Evolutionary conservation across 2,329 filamentous ascomycete species (phyloP).

Genomic region (Aspergillus brasiliensis): DNA sequence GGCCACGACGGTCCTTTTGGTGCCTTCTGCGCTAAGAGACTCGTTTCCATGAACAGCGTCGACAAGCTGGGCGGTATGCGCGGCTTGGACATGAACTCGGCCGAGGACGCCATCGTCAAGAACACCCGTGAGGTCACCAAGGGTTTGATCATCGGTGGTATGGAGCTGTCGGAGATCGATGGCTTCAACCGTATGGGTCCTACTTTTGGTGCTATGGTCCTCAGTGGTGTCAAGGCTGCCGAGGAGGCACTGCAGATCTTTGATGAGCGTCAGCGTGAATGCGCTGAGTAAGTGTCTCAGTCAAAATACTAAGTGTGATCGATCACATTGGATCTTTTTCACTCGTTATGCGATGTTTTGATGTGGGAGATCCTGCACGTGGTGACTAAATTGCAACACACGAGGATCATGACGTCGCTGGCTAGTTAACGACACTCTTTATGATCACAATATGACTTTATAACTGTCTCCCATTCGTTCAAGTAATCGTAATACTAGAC

Average conservation of each 20-base stretch:
- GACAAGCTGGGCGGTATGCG: conserved; percentile 89
- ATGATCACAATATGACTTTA: background rate
- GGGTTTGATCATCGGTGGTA: conserved; percentile 88
- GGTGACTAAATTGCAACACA: background rate
- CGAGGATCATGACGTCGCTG: background rate
- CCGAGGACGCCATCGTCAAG: conserved; percentile 93
- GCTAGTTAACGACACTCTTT: background rate
- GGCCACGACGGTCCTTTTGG: conserved; percentile 91
- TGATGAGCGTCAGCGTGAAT: conserved; percentile 75
- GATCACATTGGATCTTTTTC: background rate
- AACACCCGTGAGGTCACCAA: conserved; percentile 84
- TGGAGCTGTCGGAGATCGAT: conserved; percentile 90
- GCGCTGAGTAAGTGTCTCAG: conserved; percentile 50
- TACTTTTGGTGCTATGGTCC: conserved; percentile 86
- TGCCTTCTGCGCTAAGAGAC: conserved; percentile 86
- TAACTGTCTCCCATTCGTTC: too few relatives aligned
- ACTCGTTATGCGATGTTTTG: background rate
- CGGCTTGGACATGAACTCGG: conserved; percentile 86
- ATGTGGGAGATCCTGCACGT: background rate
- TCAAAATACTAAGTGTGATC: too few relatives aligned
- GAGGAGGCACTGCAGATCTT: conserved; percentile 81
- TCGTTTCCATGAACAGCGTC: conserved; percentile 83
- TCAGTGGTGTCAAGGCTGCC: conserved; percentile 86
- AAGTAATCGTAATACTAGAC: background rate
- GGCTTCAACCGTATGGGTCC: conserved; percentile 90